phyloP scores from a whole-genome alignment of 768 basidiomycete species.

The Suillus luteus region DNA sequence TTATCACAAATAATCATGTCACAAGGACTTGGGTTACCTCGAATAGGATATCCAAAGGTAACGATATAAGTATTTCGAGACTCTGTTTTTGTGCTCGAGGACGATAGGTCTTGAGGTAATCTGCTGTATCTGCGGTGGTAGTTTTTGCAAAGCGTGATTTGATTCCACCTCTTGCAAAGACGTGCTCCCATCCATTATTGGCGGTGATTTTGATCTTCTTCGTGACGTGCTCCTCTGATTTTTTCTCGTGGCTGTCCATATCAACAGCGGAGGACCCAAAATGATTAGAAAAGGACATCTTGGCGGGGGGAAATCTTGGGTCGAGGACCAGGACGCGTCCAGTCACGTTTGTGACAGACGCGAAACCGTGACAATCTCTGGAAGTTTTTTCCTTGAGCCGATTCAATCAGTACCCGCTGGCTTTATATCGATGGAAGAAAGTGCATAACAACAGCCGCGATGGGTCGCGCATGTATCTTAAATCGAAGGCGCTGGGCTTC shows the following conservation, averaged over 20 bases:
- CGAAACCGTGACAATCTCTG: not conserved
- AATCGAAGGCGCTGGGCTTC: constrained; percentile 17
- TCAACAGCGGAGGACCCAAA: not conserved
- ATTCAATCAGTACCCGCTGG: not conserved
- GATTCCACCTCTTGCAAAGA: constrained; percentile 7
- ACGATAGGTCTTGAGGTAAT: not conserved
- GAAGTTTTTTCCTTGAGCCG: not conserved
- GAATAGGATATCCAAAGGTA: constrained; percentile 25
- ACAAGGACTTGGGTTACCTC: constrained; percentile 21
- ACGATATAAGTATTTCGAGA: constrained; percentile 21
- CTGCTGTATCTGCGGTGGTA: not conserved
- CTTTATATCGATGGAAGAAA: not conserved
- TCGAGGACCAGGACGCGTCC: constrained; percentile 3
- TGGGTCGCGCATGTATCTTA: not conserved
- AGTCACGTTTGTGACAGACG: constrained; percentile 6
- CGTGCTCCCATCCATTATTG: constrained; percentile 7
- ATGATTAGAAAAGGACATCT: not conserved
- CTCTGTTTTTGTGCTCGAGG: constrained; percentile 13
- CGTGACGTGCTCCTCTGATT: not conserved
- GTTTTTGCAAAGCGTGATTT: not conserved
- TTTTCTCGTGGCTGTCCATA: not conserved
- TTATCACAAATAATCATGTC: constrained; percentile 16
- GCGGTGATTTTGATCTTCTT: constrained; percentile 8
- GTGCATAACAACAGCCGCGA: not conserved
- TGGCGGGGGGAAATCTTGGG: not conserved